Base-by-base conservation (phyloP, 306 rosid genomes). In the Quercus agrifolia region DNA sequence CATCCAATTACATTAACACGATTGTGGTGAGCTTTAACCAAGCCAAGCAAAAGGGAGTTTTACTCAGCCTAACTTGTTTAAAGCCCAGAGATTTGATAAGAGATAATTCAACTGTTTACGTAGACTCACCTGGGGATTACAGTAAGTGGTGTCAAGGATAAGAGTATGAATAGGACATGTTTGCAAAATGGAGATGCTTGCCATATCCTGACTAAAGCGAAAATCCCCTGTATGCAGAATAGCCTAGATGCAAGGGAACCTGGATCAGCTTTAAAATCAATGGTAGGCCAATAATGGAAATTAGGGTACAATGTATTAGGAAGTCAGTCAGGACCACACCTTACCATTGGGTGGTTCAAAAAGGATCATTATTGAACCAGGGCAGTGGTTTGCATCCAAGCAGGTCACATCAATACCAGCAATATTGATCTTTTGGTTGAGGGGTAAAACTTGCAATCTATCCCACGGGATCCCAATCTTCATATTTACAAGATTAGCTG, bases 361-460 rank as follows among this genome's bases (percentile, higher is more conserved):
- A 80, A 94, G 95, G 81, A 92, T 80, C 71, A 92, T 86, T 80
- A 94, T 78, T 38, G 97, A 88, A 85, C 99, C 99, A 70, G 97
- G 97, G 77, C 97, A 94, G 78, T 94, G 99, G 81, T 92, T 94
- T 85, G 99, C 99, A 86, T 94, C 99, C 89, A 92, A 85, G 86
- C 91, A 94, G 82, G 95, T 94, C 85, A 94, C 95, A 57, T 83
- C 87, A 80, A 89, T 69, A 66, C 97, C 97, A 6, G 86, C 86
- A 85, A 94, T 87, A 78, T 85, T 90, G 70, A 86, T 79, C 83
- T 83, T 92, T 84, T 91, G 87, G 84, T 92, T 80, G 30, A 92
- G 88, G 70, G 93, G 95, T 83, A 92, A 73, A 73, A 94, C 87
- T 55, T 92, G 91, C 79, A 94, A 75, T 74, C 86, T 92, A 81